Percentiles rank a stretch among this genome's conserved stretches.
Evolutionary conservation across 345 rosid genomes (phyloP).

Genomic region (Aurinia saxatilis): DNA sequence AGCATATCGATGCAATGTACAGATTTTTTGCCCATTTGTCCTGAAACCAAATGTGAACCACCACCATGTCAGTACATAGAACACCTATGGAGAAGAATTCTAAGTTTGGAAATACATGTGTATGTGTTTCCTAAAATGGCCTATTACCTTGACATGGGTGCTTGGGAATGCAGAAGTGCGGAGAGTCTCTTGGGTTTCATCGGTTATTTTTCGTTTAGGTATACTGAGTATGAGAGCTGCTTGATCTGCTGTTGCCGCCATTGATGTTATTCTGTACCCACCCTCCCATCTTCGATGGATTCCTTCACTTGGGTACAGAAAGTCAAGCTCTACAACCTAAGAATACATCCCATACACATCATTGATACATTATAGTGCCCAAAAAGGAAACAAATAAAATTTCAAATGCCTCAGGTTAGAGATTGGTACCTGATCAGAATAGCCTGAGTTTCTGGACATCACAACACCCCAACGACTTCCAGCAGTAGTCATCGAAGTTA

Average conservation of each 20-base stretch:
- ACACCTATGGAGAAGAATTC: background rate
- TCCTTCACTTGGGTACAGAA: slow-evolving; percentile 92
- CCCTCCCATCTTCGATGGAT: slow-evolving; percentile 88
- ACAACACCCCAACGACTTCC: slow-evolving; percentile 95
- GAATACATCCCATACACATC: slow-evolving; percentile 7
- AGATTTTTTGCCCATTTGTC: slow-evolving; percentile 90
- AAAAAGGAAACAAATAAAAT: background rate
- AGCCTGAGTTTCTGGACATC: slow-evolving; percentile 92
- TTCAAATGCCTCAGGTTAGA: background rate
- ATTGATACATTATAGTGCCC: background rate
- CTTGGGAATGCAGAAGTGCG: slow-evolving; percentile 97
- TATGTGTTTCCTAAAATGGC: background rate
- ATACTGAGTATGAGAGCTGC: slow-evolving; percentile 85
- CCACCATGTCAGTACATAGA: slow-evolving; percentile 5
- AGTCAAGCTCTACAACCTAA: slow-evolving; percentile 96
- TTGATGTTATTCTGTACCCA: slow-evolving; percentile 86
- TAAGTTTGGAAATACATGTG: too few species aligned
- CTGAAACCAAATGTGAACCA: slow-evolving; percentile 32
- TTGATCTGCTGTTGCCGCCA: slow-evolving; percentile 93
- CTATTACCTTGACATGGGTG: slow-evolving; percentile 83
- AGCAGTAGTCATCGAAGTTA: slow-evolving; percentile 94
- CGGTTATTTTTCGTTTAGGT: slow-evolving; percentile 74
- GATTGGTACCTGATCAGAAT: slow-evolving; percentile 65
- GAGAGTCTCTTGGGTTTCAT: slow-evolving; percentile 95
- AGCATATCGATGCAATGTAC: slow-evolving; percentile 77